Conservation (phyloP, 139 green algal genomes). For the Haematococcus lacustris region DNA sequence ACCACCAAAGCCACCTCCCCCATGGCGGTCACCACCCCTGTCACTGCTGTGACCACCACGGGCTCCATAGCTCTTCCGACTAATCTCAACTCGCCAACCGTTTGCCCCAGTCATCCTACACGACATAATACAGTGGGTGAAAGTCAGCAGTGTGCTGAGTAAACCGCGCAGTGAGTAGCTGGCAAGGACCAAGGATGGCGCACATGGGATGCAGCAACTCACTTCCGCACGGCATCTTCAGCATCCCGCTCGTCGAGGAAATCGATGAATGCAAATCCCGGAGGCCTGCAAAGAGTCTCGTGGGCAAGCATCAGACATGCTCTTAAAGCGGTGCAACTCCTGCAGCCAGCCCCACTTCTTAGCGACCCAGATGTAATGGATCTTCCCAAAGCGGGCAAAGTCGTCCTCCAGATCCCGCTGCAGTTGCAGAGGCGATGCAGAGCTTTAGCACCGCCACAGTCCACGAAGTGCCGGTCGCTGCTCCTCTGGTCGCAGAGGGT, state of each 20-base stretch:
- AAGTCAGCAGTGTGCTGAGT: too few species aligned
- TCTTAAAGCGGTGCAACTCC: neutral
- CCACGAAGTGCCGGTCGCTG: too few species aligned
- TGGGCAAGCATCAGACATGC: neutral
- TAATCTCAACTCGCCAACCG: too few species aligned
- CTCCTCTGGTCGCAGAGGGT: neutral
- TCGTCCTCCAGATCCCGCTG: slow-evolving; percentile 12
- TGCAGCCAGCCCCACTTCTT: neutral
- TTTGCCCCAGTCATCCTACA: too few species aligned
- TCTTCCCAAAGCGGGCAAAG: slow-evolving; percentile 6
- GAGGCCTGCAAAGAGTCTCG: slow-evolving; percentile 8
- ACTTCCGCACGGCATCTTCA: slow-evolving; percentile 20
- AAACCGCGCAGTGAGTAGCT: too few species aligned
- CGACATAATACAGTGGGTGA: too few species aligned
- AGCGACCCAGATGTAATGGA: slow-evolving; percentile 12
- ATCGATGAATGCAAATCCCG: slow-evolving; percentile 19
- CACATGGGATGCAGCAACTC: too few species aligned
- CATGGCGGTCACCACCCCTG: too few species aligned
- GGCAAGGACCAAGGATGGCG: too few species aligned
- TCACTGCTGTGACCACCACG: too few species aligned
- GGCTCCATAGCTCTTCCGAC: too few species aligned
- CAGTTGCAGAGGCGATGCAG: neutral
- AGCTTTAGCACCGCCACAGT: neutral
- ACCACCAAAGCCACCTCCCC: too few species aligned
- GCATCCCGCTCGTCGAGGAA: slow-evolving; percentile 20